phyloP scores from a whole-genome alignment of 306 rosid genomes.

The Prunus kanzakura region DNA sequence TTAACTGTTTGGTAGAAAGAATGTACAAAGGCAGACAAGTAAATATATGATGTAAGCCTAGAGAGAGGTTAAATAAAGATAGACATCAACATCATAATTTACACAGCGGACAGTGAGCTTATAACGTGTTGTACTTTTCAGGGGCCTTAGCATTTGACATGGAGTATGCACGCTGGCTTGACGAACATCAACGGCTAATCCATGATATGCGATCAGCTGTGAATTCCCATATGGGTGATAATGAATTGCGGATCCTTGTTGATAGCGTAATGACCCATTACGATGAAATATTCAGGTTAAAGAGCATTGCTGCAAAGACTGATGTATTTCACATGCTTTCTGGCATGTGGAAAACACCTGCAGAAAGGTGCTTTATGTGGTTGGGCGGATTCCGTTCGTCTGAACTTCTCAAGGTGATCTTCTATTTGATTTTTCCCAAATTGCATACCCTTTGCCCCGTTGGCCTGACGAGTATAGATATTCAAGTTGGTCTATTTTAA shows the following conservation, averaged over 20 bases:
- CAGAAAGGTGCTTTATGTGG: conserved; percentile 93
- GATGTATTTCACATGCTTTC: conserved; percentile 89
- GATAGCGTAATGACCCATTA: conserved; percentile 69
- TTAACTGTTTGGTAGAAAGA: too few species aligned
- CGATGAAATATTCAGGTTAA: conserved; percentile 66
- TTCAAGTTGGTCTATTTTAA: background rate
- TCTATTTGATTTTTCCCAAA: background rate
- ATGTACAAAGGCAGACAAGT: too few species aligned
- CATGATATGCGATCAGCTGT: conserved; percentile 57
- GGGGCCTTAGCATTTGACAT: conserved; percentile 68
- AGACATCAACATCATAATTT: too few species aligned
- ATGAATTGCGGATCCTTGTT: conserved; percentile 57
- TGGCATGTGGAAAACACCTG: conserved; percentile 88
- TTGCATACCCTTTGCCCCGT: background rate
- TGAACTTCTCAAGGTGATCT: conserved; percentile 75
- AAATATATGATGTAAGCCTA: too few species aligned
- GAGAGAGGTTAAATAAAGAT: too few species aligned
- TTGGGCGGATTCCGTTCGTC: conserved; percentile 84
- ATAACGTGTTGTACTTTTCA: conserved; percentile 10
- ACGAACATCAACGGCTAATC: conserved; percentile 67
- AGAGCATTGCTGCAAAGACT: conserved; percentile 69
- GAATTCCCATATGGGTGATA: conserved; percentile 62
- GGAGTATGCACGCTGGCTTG: conserved; percentile 73
- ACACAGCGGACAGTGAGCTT: background rate
- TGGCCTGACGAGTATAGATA: too few species aligned